Evolutionary conservation across 2,329 filamentous ascomycete genomes (phyloP).

Genomic region (Podosphaera fusca): DNA sequence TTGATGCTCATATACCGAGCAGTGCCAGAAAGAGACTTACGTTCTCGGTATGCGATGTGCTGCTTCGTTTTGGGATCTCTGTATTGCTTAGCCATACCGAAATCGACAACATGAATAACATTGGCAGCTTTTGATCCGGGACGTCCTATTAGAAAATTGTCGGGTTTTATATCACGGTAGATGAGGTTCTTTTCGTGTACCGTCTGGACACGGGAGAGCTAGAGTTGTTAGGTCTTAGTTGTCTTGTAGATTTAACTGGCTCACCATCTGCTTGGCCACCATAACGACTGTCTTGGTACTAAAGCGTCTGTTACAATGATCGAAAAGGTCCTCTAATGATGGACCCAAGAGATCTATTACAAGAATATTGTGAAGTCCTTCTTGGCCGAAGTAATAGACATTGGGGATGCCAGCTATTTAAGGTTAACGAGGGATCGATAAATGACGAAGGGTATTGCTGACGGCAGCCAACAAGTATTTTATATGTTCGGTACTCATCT

Average conservation of each 20-base stretch:
- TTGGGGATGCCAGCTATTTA: constrained; percentile 79
- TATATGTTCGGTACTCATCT: constrained; percentile 98
- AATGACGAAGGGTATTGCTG: constrained; percentile 25
- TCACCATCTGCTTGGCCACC: constrained; percentile 96
- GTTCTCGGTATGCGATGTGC: constrained; percentile 91
- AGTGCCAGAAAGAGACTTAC: constrained; percentile 89
- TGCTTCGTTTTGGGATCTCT: constrained; percentile 97
- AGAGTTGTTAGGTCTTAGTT: constrained; percentile 3
- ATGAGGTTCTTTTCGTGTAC: constrained; percentile 99
- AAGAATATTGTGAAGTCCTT: constrained; percentile 94
- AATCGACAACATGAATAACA: constrained; percentile 95
- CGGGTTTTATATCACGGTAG: constrained; percentile 96
- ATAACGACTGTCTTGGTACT: constrained; percentile 95
- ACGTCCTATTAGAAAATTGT: constrained; percentile 94
- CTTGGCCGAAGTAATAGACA: constrained; percentile 98
- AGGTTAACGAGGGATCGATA: not conserved
- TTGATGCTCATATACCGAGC: constrained; percentile 99
- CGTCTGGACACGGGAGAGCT: constrained; percentile 72
- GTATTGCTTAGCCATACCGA: constrained; percentile 99
- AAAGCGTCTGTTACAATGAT: constrained; percentile 89
- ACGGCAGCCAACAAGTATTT: constrained; percentile 98
- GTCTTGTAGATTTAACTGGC: constrained; percentile 6
- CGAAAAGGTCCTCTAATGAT: constrained; percentile 88
- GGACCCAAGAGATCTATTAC: constrained; percentile 92
- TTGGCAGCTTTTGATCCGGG: constrained; percentile 86